Evolutionary conservation across 2,329 filamentous ascomycete genomes (phyloP).

Genomic region (Cladobotryum mycophilum): DNA sequence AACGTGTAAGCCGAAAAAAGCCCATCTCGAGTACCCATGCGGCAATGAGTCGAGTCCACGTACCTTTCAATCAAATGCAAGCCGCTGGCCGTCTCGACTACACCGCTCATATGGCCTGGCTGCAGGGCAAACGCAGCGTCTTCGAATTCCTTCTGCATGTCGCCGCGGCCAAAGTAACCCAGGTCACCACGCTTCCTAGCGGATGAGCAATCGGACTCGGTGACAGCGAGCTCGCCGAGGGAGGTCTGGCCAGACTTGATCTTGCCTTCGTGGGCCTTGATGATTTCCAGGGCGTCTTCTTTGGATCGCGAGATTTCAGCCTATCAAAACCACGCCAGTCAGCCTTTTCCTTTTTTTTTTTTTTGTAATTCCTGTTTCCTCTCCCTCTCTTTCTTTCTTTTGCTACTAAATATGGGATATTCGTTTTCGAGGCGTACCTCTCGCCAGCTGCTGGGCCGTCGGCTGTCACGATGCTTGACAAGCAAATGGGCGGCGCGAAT

Average conservation of each 20-base stretch:
- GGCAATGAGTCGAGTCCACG: conserved; percentile 11
- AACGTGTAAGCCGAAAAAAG: no score
- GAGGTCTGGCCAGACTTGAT: conserved; percentile 64
- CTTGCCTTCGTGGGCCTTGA: conserved; percentile 66
- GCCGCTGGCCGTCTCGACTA: conserved; percentile 89
- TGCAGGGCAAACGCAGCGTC: conserved; percentile 88
- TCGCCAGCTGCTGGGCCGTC: conserved; percentile 87
- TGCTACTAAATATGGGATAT: no score
- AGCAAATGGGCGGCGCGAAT: conserved; percentile 90
- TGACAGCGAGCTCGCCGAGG: conserved; percentile 77
- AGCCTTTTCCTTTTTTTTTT: background rate
- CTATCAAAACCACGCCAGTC: conserved; percentile 24
- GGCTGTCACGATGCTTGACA: conserved; percentile 85
- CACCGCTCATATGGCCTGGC: conserved; percentile 75
- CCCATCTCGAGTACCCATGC: background rate
- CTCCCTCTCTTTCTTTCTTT: no score
- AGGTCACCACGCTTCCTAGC: conserved; percentile 90
- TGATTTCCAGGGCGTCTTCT: conserved; percentile 75
- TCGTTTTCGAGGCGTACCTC: conserved; percentile 45
- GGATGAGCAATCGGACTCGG: conserved; percentile 92
- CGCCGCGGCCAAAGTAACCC: conserved; percentile 87
- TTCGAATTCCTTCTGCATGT: conserved; percentile 99
- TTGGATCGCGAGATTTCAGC: conserved; percentile 81
- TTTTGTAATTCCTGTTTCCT: no score
- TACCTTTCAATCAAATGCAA: conserved; percentile 95